Percentiles rank a stretch among this genome's conserved stretches.
Conservation (phyloP, 805 yeast genomes). For the Pichia scutulata region DNA sequence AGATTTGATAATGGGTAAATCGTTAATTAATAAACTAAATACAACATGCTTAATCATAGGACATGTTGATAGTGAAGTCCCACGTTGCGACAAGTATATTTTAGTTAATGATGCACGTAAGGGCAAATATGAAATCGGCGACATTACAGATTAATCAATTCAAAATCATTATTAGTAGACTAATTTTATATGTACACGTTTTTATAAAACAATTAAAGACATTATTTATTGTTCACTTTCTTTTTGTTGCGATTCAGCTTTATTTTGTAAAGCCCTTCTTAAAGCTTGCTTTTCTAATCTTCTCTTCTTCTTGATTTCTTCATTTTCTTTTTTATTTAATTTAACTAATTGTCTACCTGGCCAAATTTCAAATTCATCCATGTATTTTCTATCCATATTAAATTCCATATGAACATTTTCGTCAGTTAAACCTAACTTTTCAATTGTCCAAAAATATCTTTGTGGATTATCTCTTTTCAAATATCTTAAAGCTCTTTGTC, state of each 20-base stretch:
- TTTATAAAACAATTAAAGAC: neutral
- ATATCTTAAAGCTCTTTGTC: constrained; percentile 78
- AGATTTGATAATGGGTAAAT: constrained; percentile 48
- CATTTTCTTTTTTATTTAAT: constrained; percentile 41
- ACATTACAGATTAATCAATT: constrained; percentile 2
- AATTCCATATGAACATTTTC: constrained; percentile 72
- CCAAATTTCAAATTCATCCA: constrained; percentile 72
- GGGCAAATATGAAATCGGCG: constrained; percentile 27
- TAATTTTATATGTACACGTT: neutral
- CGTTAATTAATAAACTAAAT: constrained; percentile 39
- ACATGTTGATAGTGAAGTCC: constrained; percentile 76
- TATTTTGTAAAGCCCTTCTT: constrained; percentile 21
- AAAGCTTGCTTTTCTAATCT: constrained; percentile 38
- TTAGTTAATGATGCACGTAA: constrained; percentile 28
- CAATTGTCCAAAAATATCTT: constrained; percentile 77
- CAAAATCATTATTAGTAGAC: neutral
- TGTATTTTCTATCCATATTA: constrained; percentile 66
- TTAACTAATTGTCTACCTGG: constrained; percentile 64
- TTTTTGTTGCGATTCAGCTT: neutral
- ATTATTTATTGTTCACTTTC: neutral
- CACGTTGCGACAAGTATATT: constrained; percentile 51
- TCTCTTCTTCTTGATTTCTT: constrained; percentile 38
- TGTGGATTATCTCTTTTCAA: constrained; percentile 75
- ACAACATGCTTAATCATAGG: constrained; percentile 78
- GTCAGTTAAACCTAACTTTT: constrained; percentile 83